A percentile compares a stretch with the other conserved stretches of the same genome.
Evolutionary conservation across 495 filamentous ascomycete genomes (phyloP).

Genomic region (Trichoderma gamsii): DNA sequence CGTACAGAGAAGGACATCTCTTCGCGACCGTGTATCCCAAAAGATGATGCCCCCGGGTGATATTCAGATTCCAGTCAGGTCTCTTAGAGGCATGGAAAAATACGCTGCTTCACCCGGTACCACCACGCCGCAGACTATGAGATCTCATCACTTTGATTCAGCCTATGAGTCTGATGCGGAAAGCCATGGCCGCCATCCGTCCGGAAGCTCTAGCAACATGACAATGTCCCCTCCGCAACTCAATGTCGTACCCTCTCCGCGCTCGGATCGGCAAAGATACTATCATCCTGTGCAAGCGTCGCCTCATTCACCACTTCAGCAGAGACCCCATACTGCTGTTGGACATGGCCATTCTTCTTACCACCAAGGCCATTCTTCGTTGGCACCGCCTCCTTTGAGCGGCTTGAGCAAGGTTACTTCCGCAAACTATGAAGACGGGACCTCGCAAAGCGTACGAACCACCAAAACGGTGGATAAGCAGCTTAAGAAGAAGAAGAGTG

Average conservation of each 20-base stretch:
- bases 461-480: slow-evolving; percentile 28
- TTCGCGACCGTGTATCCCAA: slow-evolving; percentile 45
- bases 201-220: slow-evolving; percentile 16
- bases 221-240: slow-evolving; percentile 34
- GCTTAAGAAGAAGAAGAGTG: slow-evolving; percentile 53
- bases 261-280: slow-evolving; percentile 45
- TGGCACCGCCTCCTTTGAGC: slow-evolving; percentile 35
- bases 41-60: slow-evolving; percentile 38
- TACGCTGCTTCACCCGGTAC: slow-evolving; percentile 26
- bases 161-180: slow-evolving; percentile 50
- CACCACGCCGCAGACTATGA: slow-evolving; percentile 36
- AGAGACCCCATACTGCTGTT: slow-evolving; percentile 47
- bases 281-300: slow-evolving; percentile 47
- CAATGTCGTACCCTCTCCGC: slow-evolving; percentile 42
- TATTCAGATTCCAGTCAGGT: slow-evolving; percentile 37
- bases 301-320: slow-evolving; percentile 50
- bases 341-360: slow-evolving; percentile 23
- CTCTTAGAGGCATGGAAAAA: not conserved
- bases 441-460: not conserved
- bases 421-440: slow-evolving; percentile 20
- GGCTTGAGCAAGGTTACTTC: slow-evolving; percentile 40
- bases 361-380: slow-evolving; percentile 24
- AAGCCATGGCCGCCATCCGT: slow-evolving; percentile 20
- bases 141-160: slow-evolving; percentile 23
- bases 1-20: slow-evolving; percentile 35